Base-by-base conservation (phyloP, 805 yeast genomes). In the Lipomyces sp. region DNA sequence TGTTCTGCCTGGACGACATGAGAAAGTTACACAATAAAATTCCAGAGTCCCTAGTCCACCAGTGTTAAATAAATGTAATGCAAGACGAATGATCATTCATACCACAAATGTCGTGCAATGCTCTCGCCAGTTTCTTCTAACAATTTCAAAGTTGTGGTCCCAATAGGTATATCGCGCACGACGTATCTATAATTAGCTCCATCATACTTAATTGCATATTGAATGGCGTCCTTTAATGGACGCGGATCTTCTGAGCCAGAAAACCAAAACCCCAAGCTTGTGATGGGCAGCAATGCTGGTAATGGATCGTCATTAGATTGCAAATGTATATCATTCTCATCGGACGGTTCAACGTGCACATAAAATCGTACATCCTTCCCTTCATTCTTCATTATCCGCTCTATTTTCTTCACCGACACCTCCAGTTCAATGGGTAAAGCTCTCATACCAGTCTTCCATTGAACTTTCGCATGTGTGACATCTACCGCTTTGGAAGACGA, bases 31-130 rank as follows among this genome's bases (percentile, higher is more conserved):
- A 60, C 13, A 68, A 56, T 33, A 63, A 60, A 10, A 68, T 35
- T 13, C 70, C 71, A 29, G 69, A 68, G 59, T 68, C 71, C 69
- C 69, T 65, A 32, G 30, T 48, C 30, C 24, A 10, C 10, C 54
- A 53, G 48, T 24, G 51, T 32, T 45, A 11, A 15, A 13, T 6
- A n/a, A 30, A 34, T 11, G 50, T 6, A 6, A 7, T 15, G 7
- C 8, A 13, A 3, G n/a, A 30, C 4, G 11, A 80, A 82, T n/a
- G 24, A 5, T 80, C 80, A 24, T 65, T 10, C 54, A 29, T 80
- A 82, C 84, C 84, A 81, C 29, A 81, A 64, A 65, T 81, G 83
- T 48, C 81, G 72, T 15, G 83, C 83, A 35, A 81, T 78, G 60
- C 76, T 78, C 50, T 80, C 77, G 1, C 82, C 80, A 0, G 78